phyloP scores from a whole-genome alignment of 768 basidiomycete species.

The Kondoa malvinella region DNA sequence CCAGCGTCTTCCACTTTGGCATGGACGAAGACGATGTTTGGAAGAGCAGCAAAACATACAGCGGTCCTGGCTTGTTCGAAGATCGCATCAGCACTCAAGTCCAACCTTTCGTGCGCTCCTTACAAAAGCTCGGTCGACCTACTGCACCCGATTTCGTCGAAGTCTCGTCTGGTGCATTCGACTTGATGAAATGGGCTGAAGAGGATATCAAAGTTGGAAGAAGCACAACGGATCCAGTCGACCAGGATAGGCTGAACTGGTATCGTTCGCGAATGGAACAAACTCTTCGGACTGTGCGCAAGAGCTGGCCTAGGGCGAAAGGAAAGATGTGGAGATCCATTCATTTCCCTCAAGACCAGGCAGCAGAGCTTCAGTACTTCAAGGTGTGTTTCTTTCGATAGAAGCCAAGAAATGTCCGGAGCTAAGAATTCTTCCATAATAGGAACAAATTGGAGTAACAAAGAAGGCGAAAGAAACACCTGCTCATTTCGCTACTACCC shows the following conservation, averaged over 20 bases:
- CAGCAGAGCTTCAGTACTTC: constrained; percentile 26
- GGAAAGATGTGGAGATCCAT: constrained; percentile 20
- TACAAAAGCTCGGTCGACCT: constrained; percentile 21
- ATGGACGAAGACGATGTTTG: constrained; percentile 28
- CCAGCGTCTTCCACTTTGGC: constrained; percentile 27
- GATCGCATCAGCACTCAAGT: constrained; percentile 22
- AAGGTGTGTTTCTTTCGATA: constrained; percentile 20
- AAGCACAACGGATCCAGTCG: constrained; percentile 16
- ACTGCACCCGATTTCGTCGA: constrained; percentile 27
- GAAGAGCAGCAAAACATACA: constrained; percentile 22
- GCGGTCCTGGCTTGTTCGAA: constrained; percentile 24
- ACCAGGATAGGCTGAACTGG: constrained; percentile 23
- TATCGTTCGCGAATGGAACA: constrained; percentile 20
- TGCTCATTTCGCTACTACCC: constrained; percentile 20
- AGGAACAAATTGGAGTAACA: constrained; percentile 21
- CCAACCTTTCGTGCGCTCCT: constrained; percentile 20
- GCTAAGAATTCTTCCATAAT: background rate
- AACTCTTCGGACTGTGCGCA: constrained; percentile 19
- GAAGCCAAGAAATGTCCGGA: background rate
- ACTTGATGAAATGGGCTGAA: constrained; percentile 26
- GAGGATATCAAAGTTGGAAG: constrained; percentile 16
- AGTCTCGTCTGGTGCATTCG: constrained; percentile 23
- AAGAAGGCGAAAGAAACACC: constrained; percentile 1
- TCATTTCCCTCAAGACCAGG: constrained; percentile 23
- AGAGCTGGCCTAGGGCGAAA: constrained; percentile 22